Base-by-base conservation (phyloP, 176 grass and related monocot species). In the Secale cereale region DNA sequence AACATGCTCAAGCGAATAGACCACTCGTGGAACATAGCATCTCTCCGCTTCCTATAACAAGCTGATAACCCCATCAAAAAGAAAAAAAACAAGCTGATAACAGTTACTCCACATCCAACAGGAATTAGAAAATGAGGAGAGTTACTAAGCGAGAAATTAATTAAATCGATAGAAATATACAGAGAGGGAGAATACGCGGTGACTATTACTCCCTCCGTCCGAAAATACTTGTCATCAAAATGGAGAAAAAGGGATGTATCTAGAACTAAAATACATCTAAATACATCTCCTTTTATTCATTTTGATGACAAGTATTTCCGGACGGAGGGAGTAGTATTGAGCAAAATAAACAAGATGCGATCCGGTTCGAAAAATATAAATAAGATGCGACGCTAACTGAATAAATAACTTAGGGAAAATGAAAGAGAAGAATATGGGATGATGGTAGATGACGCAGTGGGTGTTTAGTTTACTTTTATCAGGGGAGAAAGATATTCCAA, bases 111-210 rank as follows among this genome's bases (percentile, higher is more conserved):
- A 84, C 31, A 61, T 56, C 64, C 3, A 4, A 82, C 78, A 73
- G 1, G 48, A 90, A 73, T 17, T 59, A 54, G 72, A 82, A 90
- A 86, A 86, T 37, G 73, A 82, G 64, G 41, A 78, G 64, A 15
- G 41, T 5, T 52, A 52, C 32, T 22, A 12, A 0, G 20, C 2
- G 14, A 31, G 19, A 22, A 50, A 63, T 5, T 29, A 64, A 54
- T 28, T 30, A n/a, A 54, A 50, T 22, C 3, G 35, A 63, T 46
- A 23, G 9, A 12, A 62, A 82, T 1, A 5, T 22, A 22, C 19
- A 8, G 19, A 56, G 16, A 6, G 15, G 78, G 16, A 63, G 37
- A 79, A 59, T 33, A 73, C 30, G 66, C 39, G 50, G 80, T 70
- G 48, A 76, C 70, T 50, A 70, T 19, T 61, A 39, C 61, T n/a